These are phyloP conservation scores for Penicillium coffeae DNA, from an alignment of 495 filamentous ascomycete genomes.

Conservation along the genomic window DNA sequence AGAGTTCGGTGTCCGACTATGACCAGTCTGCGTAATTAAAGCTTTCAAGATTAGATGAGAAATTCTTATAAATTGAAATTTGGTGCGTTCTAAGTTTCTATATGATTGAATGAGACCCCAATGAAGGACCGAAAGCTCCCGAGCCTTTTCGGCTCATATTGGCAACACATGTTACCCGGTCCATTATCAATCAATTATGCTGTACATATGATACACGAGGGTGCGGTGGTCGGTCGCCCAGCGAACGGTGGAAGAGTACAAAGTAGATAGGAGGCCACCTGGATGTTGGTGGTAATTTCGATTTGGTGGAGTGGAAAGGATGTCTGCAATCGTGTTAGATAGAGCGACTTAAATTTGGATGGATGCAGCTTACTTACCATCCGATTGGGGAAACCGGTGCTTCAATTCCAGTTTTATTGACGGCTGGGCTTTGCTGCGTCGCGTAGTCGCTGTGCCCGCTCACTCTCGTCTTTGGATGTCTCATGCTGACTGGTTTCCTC, in stretches of 20 bases:
- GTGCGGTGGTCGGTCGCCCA: constrained; percentile 22
- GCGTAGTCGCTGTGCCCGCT: neutral
- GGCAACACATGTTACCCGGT: neutral
- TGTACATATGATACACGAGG: constrained; percentile 28
- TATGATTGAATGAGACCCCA: too few relatives aligned
- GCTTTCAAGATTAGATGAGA: too few relatives aligned
- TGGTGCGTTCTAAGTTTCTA: too few relatives aligned
- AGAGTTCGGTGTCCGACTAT: too few relatives aligned
- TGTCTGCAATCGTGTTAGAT: too few relatives aligned
- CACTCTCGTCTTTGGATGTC: constrained; percentile 15
- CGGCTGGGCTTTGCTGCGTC: neutral
- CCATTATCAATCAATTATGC: constrained; percentile 12
- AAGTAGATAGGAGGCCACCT: constrained; percentile 3
- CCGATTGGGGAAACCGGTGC: neutral
- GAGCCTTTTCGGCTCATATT: too few relatives aligned
- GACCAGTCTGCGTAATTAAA: too few relatives aligned
- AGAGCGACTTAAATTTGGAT: too few relatives aligned
- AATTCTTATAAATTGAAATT: too few relatives aligned
- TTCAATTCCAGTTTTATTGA: neutral
- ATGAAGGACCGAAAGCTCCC: too few relatives aligned
- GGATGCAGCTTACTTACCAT: neutral
- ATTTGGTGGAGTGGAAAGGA: neutral
- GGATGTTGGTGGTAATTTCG: neutral
- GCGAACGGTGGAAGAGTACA: constrained; percentile 17
- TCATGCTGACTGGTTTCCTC: constrained; percentile 31